Evolutionary conservation across 805 yeast species (phyloP).

Genomic region (Ogataea populi-albae): DNA sequence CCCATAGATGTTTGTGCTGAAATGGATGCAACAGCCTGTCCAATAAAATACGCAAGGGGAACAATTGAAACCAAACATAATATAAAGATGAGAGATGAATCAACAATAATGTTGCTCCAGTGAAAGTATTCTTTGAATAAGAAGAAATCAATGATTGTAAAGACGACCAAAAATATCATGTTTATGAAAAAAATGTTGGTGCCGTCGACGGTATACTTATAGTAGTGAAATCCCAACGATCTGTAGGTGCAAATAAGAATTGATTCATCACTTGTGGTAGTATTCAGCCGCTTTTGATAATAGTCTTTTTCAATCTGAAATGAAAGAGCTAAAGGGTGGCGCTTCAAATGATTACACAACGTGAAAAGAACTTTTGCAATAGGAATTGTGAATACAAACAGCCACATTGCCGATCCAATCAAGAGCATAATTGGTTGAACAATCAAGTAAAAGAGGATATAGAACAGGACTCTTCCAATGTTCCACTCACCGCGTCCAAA

Average conservation of each 20-base stretch:
- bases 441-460: constrained; percentile 61
- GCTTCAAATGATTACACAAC: constrained; percentile 71
- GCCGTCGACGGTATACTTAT: constrained; percentile 94
- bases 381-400: constrained; percentile 85
- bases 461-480: constrained; percentile 75
- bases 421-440: constrained; percentile 63
- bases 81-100: constrained; percentile 65
- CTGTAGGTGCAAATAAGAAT: constrained; percentile 87
- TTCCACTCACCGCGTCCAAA: constrained; percentile 96
- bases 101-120: constrained; percentile 45
- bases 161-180: constrained; percentile 70
- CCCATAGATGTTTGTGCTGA: constrained; percentile 99
- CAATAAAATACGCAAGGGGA: constrained; percentile 94
- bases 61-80: constrained; percentile 80
- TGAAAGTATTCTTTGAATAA: constrained; percentile 48
- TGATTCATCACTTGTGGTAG: constrained; percentile 45
- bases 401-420: constrained; percentile 68
- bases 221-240: constrained; percentile 88
- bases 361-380: constrained; percentile 79
- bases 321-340: constrained; percentile 87
- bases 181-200: constrained; percentile 91
- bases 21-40: constrained; percentile 99
- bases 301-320: constrained; percentile 59
- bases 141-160: constrained; percentile 78
- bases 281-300: constrained; percentile 34